phyloP scores from a whole-genome alignment of 352 stramenopile species.

The Globisporangium nunn region DNA sequence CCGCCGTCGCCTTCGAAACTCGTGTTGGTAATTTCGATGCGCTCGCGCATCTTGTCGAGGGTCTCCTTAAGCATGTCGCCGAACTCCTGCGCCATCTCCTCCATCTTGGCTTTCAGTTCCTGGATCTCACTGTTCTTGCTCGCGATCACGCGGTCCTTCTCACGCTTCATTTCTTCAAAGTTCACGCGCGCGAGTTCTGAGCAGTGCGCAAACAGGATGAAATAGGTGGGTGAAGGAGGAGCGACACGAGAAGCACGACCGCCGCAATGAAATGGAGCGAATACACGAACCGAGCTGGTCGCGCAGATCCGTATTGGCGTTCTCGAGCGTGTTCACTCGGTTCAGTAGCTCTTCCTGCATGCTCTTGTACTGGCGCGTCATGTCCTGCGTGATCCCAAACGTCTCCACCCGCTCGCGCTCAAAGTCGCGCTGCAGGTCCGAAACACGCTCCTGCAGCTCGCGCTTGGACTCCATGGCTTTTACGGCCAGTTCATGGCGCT shows the following conservation, averaged over 20 bases:
- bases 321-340: slow-evolving; percentile 84
- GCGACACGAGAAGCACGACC: too few relatives aligned
- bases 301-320: slow-evolving; percentile 88
- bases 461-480: slow-evolving; percentile 87
- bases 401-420: slow-evolving; percentile 82
- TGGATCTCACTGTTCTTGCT: slow-evolving; percentile 88
- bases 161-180: slow-evolving; percentile 86
- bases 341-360: slow-evolving; percentile 93
- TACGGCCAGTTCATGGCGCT: slow-evolving; percentile 77
- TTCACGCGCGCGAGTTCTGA: slow-evolving; percentile 77
- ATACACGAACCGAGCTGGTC: slow-evolving; percentile 77
- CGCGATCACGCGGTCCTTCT: slow-evolving; percentile 88
- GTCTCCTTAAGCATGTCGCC: slow-evolving; percentile 93
- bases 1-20: slow-evolving; percentile 81
- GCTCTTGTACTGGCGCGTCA: slow-evolving; percentile 96
- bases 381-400: slow-evolving; percentile 92
- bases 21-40: slow-evolving; percentile 90
- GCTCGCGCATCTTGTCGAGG: slow-evolving; percentile 92
- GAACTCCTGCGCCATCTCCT: slow-evolving; percentile 93
- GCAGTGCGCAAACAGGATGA: not conserved
- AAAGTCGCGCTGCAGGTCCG: slow-evolving; percentile 81
- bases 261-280: too few relatives aligned
- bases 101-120: slow-evolving; percentile 90
- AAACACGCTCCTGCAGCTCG: slow-evolving; percentile 75
- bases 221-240: not conserved